Evolutionary conservation across 768 basidiomycete genomes (phyloP).

Genomic region (Suillus tomentosus): DNA sequence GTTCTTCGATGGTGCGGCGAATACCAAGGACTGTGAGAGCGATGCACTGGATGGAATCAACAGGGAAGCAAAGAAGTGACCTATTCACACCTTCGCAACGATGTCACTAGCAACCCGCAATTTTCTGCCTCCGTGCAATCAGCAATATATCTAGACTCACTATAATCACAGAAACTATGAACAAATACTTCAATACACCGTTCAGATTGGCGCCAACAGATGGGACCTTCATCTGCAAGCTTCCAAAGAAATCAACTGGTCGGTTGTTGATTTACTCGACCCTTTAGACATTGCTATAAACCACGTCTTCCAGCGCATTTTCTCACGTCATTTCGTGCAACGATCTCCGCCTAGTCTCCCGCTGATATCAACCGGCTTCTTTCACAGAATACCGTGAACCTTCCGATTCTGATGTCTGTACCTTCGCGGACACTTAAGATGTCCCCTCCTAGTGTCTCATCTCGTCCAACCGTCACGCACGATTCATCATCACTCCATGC

Average conservation of each 20-base stretch:
- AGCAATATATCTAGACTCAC: not conserved
- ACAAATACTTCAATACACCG: not conserved
- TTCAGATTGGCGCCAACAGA: conserved; percentile 52
- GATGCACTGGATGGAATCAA: conserved; percentile 31
- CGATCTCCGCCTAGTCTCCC: conserved; percentile 25
- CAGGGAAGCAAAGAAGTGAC: conserved; percentile 1
- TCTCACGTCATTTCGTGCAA: conserved; percentile 27
- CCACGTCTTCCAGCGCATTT: conserved; percentile 46
- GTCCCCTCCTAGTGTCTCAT: not conserved
- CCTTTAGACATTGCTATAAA: conserved; percentile 40
- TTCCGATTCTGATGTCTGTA: conserved; percentile 27
- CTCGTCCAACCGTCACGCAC: conserved; percentile 42
- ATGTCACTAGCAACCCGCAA: not conserved
- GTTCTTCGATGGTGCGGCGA: conserved; percentile 57
- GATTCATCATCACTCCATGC: conserved; percentile 39
- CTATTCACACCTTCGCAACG: not conserved
- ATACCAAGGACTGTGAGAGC: conserved; percentile 23
- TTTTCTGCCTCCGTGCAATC: not conserved
- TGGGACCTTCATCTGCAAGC: conserved; percentile 56
- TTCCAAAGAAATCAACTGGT: conserved; percentile 52
- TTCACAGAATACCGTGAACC: conserved; percentile 11
- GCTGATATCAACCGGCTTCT: conserved; percentile 29
- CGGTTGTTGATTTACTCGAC: conserved; percentile 52
- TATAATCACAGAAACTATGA: not conserved
- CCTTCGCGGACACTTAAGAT: not conserved